Conservation (phyloP, 2,329 filamentous ascomycete genomes). For the Epichloe scottii region DNA sequence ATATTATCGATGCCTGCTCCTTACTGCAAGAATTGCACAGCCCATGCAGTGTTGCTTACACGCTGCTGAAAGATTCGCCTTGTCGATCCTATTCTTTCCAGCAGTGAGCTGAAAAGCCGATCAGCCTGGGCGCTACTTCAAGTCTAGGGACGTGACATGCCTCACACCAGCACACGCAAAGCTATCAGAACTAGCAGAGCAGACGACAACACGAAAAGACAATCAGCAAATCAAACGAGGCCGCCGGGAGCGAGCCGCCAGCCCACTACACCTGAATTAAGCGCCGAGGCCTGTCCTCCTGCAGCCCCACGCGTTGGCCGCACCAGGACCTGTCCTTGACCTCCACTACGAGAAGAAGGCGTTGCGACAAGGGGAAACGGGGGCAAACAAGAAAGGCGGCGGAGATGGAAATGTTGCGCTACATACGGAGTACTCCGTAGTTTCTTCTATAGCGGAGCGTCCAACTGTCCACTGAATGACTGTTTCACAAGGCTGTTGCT, state of each 20-base stretch:
- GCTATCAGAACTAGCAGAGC: no score
- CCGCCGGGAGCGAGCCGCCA: constrained; percentile 27
- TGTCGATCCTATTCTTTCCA: neutral
- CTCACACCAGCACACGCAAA: neutral
- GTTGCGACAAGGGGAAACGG: neutral
- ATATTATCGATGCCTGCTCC: no score
- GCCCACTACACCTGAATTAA: constrained; percentile 30
- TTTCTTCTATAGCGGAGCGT: neutral
- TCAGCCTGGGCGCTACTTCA: no score
- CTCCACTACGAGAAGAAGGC: constrained; percentile 10
- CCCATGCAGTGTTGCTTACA: neutral
- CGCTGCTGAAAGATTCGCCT: neutral
- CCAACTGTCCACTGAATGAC: no score
- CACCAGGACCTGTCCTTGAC: constrained; percentile 6
- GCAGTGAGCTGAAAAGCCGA: neutral
- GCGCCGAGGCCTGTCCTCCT: constrained; percentile 43
- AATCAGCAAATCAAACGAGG: constrained; percentile 12
- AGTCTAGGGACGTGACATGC: neutral
- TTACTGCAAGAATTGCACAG: no score
- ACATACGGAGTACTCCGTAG: no score
- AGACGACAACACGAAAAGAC: no score
- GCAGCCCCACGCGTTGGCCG: constrained; percentile 29
- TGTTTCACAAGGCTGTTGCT: neutral
- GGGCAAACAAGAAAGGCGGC: neutral
- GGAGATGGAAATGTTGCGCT: neutral